Percentiles rank a stretch among this genome's conserved stretches.
Conservation (phyloP, 345 rosid species). For the Salix viminalis region DNA sequence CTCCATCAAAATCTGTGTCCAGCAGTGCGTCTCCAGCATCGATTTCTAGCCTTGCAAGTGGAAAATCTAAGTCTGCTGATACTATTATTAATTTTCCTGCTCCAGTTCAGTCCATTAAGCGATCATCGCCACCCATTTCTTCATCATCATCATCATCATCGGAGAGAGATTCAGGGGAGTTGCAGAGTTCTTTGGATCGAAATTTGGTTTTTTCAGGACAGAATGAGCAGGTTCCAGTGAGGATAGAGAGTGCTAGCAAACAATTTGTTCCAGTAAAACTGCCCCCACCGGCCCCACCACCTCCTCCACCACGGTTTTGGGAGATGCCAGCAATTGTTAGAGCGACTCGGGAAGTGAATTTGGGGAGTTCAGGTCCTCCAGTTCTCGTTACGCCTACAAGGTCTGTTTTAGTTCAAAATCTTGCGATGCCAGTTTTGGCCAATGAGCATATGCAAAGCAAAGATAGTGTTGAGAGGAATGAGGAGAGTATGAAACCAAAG, state of each 20-base stretch:
- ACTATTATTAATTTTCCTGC: slow-evolving; percentile 24
- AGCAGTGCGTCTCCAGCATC: slow-evolving; percentile 36
- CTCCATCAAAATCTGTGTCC: slow-evolving; percentile 47
- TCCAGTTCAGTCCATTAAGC: slow-evolving; percentile 12
- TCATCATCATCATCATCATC: slow-evolving; percentile 9
- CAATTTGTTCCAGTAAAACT: no score
- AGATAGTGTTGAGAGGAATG: slow-evolving; percentile 36
- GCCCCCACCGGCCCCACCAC: no score
- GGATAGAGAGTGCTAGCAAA: slow-evolving; percentile 1
- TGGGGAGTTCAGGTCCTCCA: slow-evolving; percentile 34
- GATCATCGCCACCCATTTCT: not conserved
- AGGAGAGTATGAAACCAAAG: slow-evolving; percentile 59
- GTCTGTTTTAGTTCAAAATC: slow-evolving; percentile 27
- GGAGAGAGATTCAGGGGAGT: slow-evolving; percentile 7
- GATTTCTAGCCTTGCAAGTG: slow-evolving; percentile 36
- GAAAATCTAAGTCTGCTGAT: slow-evolving; percentile 46
- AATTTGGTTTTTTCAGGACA: slow-evolving; percentile 14
- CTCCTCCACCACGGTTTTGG: no score
- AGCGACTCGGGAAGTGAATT: slow-evolving; percentile 2
- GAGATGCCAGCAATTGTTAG: not conserved
- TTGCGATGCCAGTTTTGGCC: not conserved
- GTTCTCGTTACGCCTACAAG: slow-evolving; percentile 35
- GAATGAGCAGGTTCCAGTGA: slow-evolving; percentile 17
- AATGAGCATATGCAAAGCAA: slow-evolving; percentile 22
- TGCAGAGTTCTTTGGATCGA: slow-evolving; percentile 6